Percentiles rank a stretch among this genome's conserved stretches.
Conservation (phyloP, 306 rosid species). For the Castanospermum australe region DNA sequence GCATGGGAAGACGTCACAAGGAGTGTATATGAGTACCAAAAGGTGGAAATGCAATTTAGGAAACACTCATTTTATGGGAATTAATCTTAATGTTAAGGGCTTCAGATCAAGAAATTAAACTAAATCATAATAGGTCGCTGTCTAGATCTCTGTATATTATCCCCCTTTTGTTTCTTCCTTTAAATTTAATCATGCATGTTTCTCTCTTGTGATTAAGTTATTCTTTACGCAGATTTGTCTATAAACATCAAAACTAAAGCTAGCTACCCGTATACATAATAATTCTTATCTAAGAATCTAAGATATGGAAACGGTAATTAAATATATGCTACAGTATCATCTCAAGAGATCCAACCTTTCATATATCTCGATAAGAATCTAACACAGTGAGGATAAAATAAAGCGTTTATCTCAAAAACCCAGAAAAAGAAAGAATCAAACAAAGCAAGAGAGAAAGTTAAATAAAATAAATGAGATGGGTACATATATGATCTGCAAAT, state of each 20-base stretch:
- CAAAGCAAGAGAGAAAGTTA: not conserved
- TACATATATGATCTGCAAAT: not conserved
- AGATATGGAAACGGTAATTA: not conserved
- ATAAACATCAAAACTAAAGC: not conserved
- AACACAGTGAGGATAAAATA: slow-evolving; percentile 10
- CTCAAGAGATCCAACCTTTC: slow-evolving; percentile 27
- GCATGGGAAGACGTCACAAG: slow-evolving; percentile 33
- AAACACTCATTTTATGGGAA: not conserved
- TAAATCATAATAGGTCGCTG: not conserved
- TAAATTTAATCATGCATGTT: not conserved
- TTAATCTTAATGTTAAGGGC: not conserved
- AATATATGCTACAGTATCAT: not conserved
- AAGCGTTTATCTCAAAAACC: slow-evolving; percentile 10
- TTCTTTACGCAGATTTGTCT: no score
- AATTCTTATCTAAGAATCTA: not conserved
- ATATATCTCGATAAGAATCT: slow-evolving; percentile 32
- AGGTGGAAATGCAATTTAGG: not conserved
- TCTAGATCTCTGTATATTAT: not conserved
- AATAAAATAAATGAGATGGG: not conserved
- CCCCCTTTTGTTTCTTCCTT: not conserved
- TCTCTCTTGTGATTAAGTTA: not conserved
- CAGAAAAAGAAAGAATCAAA: not conserved
- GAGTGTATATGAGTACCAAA: not conserved
- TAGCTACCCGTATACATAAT: not conserved
- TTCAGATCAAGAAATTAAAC: not conserved